Conservation (phyloP, 2,329 filamentous ascomycete species). For the Samsoniella hepiali region DNA sequence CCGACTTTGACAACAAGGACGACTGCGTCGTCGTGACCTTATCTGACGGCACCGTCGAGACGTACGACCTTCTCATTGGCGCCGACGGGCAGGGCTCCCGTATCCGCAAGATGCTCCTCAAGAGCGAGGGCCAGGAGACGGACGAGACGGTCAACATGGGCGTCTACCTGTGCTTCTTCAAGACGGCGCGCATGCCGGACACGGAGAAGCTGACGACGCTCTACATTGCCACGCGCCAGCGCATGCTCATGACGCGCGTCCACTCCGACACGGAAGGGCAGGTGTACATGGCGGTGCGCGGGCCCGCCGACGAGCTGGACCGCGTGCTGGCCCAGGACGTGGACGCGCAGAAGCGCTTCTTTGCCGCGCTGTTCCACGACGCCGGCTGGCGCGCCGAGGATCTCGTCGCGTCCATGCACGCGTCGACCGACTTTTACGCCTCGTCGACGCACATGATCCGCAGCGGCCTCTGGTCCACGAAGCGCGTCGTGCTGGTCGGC, state of each 20-base stretch:
- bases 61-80: conserved; percentile 48
- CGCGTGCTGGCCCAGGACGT: conserved; percentile 12
- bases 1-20: conserved; percentile 28
- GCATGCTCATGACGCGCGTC: conserved; percentile 34
- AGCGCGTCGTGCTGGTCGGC: conserved; percentile 44
- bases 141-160: conserved; percentile 20
- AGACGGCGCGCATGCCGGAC: conserved; percentile 19
- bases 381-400: conserved; percentile 40
- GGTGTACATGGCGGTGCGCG: conserved; percentile 33
- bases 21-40: conserved; percentile 29
- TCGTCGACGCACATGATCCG: conserved; percentile 41
- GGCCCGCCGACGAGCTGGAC: conserved; percentile 25
- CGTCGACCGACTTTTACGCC: conserved; percentile 41
- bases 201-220: conserved; percentile 23
- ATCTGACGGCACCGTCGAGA: conserved; percentile 38
- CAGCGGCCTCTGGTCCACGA: conserved; percentile 31
- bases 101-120: conserved; percentile 38
- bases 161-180: conserved; percentile 28
- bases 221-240: conserved; percentile 29
- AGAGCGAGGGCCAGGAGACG: neutral
- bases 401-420: conserved; percentile 30
- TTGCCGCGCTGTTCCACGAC: conserved; percentile 32
- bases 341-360: conserved; percentile 33
- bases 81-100: conserved; percentile 52
- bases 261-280: conserved; percentile 27